phyloP scores from a whole-genome alignment of 352 stramenopile species.

The Phytopythium sindhum region DNA sequence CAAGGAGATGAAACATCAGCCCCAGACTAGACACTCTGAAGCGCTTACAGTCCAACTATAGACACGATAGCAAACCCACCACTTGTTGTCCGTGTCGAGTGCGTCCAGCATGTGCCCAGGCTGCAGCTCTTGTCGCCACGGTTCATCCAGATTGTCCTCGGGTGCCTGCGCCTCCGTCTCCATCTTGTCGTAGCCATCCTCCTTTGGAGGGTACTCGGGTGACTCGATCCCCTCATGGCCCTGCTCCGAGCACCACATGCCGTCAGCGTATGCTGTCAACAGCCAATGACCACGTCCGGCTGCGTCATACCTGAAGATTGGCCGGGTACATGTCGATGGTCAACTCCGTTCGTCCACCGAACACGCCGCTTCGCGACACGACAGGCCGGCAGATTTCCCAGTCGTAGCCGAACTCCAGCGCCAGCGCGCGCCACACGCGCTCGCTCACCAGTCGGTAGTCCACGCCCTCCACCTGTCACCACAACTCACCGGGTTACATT shows the following conservation, averaged over 20 bases:
- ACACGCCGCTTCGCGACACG: constrained; percentile 19
- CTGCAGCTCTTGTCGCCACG: constrained; percentile 51
- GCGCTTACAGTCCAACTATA: not conserved
- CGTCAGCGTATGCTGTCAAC: not conserved
- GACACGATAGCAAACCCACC: constrained; percentile 14
- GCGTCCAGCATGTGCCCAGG: constrained; percentile 55
- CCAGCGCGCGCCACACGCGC: constrained; percentile 56
- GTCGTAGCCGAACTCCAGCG: constrained; percentile 56
- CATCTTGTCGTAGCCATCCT: not conserved
- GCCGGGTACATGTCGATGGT: constrained; percentile 62
- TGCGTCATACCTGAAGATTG: constrained; percentile 18
- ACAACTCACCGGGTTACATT: not conserved
- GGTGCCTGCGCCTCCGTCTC: not conserved
- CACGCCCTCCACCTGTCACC: constrained; percentile 35
- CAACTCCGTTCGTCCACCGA: constrained; percentile 14
- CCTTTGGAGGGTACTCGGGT: not conserved
- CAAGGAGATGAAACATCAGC: no score
- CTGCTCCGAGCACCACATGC: not conserved
- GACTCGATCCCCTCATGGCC: not conserved
- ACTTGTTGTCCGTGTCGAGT: constrained; percentile 66
- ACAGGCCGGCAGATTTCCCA: constrained; percentile 63
- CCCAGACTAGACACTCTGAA: no score
- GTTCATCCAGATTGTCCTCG: constrained; percentile 17
- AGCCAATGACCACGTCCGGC: no score
- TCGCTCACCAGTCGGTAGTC: constrained; percentile 68